A percentile compares a stretch with the other conserved stretches of the same genome.
Conservation (phyloP, 1,139 yeast genomes). For the Candida glucosophila region DNA sequence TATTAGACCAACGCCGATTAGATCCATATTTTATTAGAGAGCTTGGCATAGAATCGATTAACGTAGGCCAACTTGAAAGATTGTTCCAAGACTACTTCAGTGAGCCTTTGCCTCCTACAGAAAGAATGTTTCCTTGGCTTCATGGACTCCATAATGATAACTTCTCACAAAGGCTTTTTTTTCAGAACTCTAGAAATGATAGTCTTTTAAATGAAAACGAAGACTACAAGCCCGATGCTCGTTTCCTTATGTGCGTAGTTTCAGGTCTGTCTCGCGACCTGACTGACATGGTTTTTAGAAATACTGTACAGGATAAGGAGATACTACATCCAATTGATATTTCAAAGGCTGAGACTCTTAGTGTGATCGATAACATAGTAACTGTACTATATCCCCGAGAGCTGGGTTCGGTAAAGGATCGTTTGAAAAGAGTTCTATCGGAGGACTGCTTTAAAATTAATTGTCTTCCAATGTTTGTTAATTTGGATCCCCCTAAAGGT, state of each 20-base stretch:
- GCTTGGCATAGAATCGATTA: constrained; percentile 20
- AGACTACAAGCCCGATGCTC: constrained; percentile 12
- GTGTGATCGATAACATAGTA: constrained; percentile 14
- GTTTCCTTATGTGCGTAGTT: constrained; percentile 47
- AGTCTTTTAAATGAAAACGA: neutral
- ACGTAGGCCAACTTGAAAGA: constrained; percentile 18
- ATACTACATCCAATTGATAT: constrained; percentile 43
- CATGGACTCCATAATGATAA: constrained; percentile 60
- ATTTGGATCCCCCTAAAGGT: constrained; percentile 59
- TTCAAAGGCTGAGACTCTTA: constrained; percentile 25
- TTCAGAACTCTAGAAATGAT: constrained; percentile 21
- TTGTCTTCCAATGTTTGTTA: constrained; percentile 43
- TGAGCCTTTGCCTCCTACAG: constrained; percentile 58
- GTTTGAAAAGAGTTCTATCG: constrained; percentile 16
- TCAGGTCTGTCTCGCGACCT: constrained; percentile 14
- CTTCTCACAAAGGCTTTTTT: constrained; percentile 40
- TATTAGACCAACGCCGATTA: too few species aligned
- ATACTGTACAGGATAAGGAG: constrained; percentile 55
- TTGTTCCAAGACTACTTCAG: constrained; percentile 41
- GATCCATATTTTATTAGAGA: too few species aligned
- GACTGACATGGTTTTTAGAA: constrained; percentile 32
- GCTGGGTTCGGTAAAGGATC: constrained; percentile 3
- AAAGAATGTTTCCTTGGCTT: constrained; percentile 79
- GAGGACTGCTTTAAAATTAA: constrained; percentile 38
- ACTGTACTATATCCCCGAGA: constrained; percentile 9